Percentiles rank a stretch among this genome's conserved stretches.
Conservation (phyloP, 805 yeast genomes). For the Candida orba region DNA sequence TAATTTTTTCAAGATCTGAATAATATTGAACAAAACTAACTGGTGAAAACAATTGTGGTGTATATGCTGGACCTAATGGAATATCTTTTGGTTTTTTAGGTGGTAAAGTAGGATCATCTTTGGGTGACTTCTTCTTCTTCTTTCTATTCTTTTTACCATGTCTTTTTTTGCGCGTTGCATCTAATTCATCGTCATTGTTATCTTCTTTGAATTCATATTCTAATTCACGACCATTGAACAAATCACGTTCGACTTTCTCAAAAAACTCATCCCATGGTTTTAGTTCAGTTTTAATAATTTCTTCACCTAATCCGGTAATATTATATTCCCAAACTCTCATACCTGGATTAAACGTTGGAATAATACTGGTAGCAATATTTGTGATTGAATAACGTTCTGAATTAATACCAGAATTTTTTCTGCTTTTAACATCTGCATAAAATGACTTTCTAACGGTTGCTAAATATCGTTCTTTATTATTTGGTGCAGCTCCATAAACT, state of each 20-base stretch:
- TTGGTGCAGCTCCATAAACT: conserved; percentile 57
- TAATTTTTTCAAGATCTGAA: conserved; percentile 50
- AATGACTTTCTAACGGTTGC: conserved; percentile 43
- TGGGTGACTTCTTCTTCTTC: conserved; percentile 22
- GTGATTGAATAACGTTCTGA: conserved; percentile 63
- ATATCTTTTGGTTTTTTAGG: conserved; percentile 45
- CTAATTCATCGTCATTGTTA: conserved; percentile 4
- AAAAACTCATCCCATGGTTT: conserved; percentile 59
- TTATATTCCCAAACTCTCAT: conserved; percentile 85
- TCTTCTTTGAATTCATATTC: conserved; percentile 21
- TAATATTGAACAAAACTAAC: conserved; percentile 65
- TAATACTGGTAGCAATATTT: conserved; percentile 63
- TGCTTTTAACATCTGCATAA: conserved; percentile 33
- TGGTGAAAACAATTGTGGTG: conserved; percentile 67
- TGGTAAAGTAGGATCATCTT: conserved; percentile 55
- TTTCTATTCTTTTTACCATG: conserved; percentile 8
- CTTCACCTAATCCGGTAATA: conserved; percentile 41
- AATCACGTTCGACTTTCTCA: conserved; percentile 35
- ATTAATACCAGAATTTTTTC: conserved; percentile 27
- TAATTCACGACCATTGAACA: conserved; percentile 18
- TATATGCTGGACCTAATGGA: conserved; percentile 71
- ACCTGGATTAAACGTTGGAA: conserved; percentile 84
- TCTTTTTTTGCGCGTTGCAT: not conserved
- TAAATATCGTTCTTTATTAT: conserved; percentile 60
- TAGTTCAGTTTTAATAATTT: not conserved